Conservation (phyloP, 495 filamentous ascomycete species). For the Usnea hakonensis region DNA sequence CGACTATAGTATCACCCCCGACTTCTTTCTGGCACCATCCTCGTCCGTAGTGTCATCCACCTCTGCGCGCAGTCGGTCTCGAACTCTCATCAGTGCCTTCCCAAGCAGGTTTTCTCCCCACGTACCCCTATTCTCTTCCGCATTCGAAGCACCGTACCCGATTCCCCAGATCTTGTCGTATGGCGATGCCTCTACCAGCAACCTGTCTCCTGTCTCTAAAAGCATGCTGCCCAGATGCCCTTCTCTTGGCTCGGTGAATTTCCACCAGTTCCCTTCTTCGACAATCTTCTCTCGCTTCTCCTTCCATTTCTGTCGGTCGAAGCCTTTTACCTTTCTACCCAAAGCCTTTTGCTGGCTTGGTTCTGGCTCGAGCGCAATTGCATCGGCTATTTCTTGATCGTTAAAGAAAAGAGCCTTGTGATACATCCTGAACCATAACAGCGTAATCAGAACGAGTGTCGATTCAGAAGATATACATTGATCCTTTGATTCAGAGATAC, state of each 20-base stretch:
- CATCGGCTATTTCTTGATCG: constrained; percentile 29
- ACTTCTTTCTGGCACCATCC: neutral
- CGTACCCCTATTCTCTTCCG: constrained; percentile 35
- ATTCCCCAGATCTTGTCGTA: constrained; percentile 61
- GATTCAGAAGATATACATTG: no score
- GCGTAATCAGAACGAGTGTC: neutral
- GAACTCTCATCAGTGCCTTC: constrained; percentile 47
- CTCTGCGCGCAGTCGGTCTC: constrained; percentile 34
- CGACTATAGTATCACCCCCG: neutral
- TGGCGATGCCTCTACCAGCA: constrained; percentile 55
- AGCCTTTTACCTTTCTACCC: constrained; percentile 49
- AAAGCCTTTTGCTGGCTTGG: constrained; percentile 45
- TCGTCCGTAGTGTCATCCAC: constrained; percentile 3
- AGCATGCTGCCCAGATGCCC: constrained; percentile 39
- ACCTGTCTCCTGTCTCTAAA: constrained; percentile 48
- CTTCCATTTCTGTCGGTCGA: constrained; percentile 48
- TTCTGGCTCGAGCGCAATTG: constrained; percentile 37
- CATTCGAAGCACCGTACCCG: constrained; percentile 47
- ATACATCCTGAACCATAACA: constrained; percentile 39
- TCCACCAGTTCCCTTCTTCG: constrained; percentile 49
- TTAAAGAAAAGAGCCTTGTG: constrained; percentile 51
- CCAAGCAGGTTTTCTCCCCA: constrained; percentile 67
- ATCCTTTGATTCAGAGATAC: no score
- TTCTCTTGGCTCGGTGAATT: constrained; percentile 42
- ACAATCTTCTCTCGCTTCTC: constrained; percentile 48